Conservation (phyloP, 805 yeast species). For the Suhomyces xylopsoci region DNA sequence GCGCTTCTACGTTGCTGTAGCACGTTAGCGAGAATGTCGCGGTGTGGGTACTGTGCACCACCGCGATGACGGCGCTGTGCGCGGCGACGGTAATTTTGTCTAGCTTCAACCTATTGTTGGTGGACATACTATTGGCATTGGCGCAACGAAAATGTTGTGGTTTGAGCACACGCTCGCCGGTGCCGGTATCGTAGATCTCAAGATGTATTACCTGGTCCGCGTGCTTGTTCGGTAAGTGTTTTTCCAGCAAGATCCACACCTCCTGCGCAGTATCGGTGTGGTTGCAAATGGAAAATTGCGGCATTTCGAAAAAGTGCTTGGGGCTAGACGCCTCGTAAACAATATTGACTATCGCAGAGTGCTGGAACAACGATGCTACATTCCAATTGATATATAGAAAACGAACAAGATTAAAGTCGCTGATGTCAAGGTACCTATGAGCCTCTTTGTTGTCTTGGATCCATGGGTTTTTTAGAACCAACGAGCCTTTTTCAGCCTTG, state of each 20-base stretch:
- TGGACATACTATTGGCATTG: conserved; percentile 17
- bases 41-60: conserved; percentile 12
- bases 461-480: conserved; percentile 38
- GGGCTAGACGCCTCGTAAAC: conserved; percentile 9
- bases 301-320: conserved; percentile 27
- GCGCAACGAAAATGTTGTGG: conserved; percentile 20
- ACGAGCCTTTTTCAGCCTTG: conserved; percentile 20
- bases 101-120: conserved; percentile 37
- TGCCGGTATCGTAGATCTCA: conserved; percentile 21
- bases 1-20: conserved; percentile 25
- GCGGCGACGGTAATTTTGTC: conserved; percentile 29
- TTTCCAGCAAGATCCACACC: conserved; percentile 50
- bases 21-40: conserved; percentile 26
- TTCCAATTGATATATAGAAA: conserved; percentile 73
- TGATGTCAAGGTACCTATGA: conserved; percentile 16
- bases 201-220: conserved; percentile 9
- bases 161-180: conserved; percentile 29
- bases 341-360: conserved; percentile 19
- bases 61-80: conserved; percentile 24
- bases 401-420: conserved; percentile 28
- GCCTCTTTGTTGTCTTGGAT: conserved; percentile 13
- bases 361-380: conserved; percentile 24
- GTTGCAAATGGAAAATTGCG: conserved; percentile 45
- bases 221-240: conserved; percentile 32
- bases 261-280: conserved; percentile 19